Evolutionary conservation across 768 basidiomycete species (phyloP), one percentile per base, ranked within the genome.

Genomic region (Terana coerulea): DNA sequence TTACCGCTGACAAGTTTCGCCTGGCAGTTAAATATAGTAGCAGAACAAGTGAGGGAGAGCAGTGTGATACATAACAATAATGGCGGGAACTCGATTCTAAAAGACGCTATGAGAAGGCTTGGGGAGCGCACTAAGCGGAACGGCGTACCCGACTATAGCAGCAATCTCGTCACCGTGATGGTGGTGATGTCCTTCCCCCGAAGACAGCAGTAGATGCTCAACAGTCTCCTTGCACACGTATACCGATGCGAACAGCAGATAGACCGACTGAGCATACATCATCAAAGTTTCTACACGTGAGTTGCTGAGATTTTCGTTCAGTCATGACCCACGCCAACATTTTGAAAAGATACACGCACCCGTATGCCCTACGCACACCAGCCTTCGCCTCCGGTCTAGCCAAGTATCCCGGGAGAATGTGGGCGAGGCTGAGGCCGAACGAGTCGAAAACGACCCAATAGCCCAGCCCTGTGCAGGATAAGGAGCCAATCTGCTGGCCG

Each of bases 191-290:
- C 74, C 76, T 51, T 77, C 74, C 15, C 81, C 88, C 6, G 80
- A 78, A 41, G 84, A 83, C 36, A 98, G 74, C 14, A 99, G 66
- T 34, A 97, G 67, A 69, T 95, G 94, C 69, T 99, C 95, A 3
- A 98, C 76, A 0, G 94, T 89, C 75, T 99, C 97, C 64, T 99
- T 98, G 61, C 92, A 94, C 15, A 98, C 88, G 70, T 98, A 99
- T 2, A 98, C 87, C 0, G 91, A 84, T 0, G 93, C 83, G 64
- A 98, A 99, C 73, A 95, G 83, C 50, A 99, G 75, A 68, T 97
- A 98, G 11, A 99, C 89, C 9, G 84, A 82, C 61, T 98, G 95
- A 0, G 91, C 83, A 60, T 98, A 99, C 66, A 91, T 72, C 49
- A 84, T 64, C 3, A 88, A 78, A 0, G 86, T 87, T 59, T 82